Conservation (phyloP, 2,329 filamentous ascomycete species). For the Colletotrichum gigasporum region DNA sequence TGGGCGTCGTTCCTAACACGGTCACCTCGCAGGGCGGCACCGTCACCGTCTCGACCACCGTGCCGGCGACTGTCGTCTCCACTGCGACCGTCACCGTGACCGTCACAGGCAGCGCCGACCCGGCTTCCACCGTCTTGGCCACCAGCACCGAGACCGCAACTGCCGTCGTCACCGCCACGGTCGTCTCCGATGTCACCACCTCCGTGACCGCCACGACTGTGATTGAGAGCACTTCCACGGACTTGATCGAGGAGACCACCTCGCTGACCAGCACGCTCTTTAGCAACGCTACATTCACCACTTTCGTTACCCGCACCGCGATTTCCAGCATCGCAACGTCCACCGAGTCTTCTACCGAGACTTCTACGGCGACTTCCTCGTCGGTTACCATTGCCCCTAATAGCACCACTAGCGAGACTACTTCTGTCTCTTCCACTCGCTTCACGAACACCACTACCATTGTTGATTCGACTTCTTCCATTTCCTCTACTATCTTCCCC, state of each 20-base stretch:
- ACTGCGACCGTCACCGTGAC: slow-evolving; percentile 29
- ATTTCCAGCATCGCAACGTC: slow-evolving; percentile 5
- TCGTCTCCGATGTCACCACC: slow-evolving; percentile 9
- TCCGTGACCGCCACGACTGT: slow-evolving; percentile 17
- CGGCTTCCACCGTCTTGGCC: slow-evolving; percentile 6
- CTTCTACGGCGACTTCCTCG: no score
- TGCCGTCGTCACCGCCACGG: not conserved
- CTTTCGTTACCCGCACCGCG: slow-evolving; percentile 28
- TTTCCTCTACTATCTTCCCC: no score
- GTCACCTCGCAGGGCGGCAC: slow-evolving; percentile 28
- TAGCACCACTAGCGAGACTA: no score
- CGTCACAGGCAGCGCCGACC: slow-evolving; percentile 11
- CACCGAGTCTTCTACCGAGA: not conserved
- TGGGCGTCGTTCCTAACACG: slow-evolving; percentile 34
- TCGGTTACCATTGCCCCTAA: no score
- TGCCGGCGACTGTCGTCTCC: slow-evolving; percentile 25
- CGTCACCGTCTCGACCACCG: slow-evolving; percentile 23
- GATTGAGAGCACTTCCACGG: slow-evolving; percentile 22
- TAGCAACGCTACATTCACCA: slow-evolving; percentile 28
- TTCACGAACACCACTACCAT: slow-evolving; percentile 8
- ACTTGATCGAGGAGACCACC: slow-evolving; percentile 22
- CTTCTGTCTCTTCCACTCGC: no score
- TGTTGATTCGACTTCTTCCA: no score
- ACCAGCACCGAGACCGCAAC: not conserved
- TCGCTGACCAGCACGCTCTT: slow-evolving; percentile 21